A percentile compares a stretch with the other conserved stretches of the same genome.
phyloP scores from a whole-genome alignment of 2,329 filamentous ascomycete genomes.

The Cordyceps militaris region DNA sequence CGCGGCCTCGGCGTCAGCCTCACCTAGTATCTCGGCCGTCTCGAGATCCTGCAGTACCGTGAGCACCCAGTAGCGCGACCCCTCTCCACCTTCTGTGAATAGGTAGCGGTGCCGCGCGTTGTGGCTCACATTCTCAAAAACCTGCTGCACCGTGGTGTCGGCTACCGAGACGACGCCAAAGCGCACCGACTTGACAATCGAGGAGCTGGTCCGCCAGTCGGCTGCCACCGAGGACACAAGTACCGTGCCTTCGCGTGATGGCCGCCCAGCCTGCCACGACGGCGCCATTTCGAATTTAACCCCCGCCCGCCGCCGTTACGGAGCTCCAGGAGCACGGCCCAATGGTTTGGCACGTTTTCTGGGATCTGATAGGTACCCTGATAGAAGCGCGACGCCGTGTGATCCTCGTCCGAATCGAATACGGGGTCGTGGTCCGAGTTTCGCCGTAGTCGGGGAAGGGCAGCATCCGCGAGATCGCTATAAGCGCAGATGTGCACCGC shows the following conservation, averaged over 20 bases:
- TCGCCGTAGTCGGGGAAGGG: neutral
- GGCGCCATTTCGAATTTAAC: slow-evolving; percentile 6
- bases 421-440: neutral
- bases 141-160: neutral
- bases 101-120: slow-evolving; percentile 7
- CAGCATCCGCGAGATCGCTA: neutral
- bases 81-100: slow-evolving; percentile 1
- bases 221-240: neutral
- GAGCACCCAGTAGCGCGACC: slow-evolving; percentile 6
- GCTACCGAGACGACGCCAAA: neutral
- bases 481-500: neutral
- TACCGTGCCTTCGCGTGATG: neutral
- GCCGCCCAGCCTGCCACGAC: neutral
- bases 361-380: neutral
- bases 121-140: neutral
- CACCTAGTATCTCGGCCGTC: neutral
- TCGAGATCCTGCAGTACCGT: neutral
- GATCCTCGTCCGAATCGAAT: neutral
- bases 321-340: slow-evolving; percentile 1
- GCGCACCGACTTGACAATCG: neutral
- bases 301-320: neutral
- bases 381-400: neutral
- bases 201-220: neutral
- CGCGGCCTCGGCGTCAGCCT: neutral
- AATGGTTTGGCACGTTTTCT: neutral